Evolutionary conservation across 2,329 filamentous ascomycete genomes (phyloP).

Genomic region (Talaromyces albobiverticillius): DNA sequence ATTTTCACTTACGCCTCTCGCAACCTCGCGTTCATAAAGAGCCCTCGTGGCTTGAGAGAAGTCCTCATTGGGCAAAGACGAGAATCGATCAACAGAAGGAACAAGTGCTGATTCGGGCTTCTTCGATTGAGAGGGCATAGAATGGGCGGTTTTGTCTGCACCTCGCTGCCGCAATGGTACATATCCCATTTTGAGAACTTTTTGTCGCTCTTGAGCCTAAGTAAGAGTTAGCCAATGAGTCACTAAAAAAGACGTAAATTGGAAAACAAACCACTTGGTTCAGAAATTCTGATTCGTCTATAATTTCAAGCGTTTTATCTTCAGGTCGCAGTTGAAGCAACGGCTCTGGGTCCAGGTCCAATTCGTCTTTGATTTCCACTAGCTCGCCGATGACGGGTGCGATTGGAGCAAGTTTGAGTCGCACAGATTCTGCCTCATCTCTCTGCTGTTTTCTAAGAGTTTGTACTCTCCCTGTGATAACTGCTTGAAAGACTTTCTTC

Average conservation of each 20-base stretch:
- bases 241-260: constrained; percentile 8
- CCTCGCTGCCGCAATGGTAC: constrained; percentile 57
- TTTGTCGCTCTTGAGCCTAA: constrained; percentile 56
- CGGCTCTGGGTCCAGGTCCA: constrained; percentile 61
- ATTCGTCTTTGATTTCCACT: constrained; percentile 25
- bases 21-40: constrained; percentile 87
- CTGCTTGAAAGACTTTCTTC: constrained; percentile 71
- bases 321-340: constrained; percentile 62
- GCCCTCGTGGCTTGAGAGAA: constrained; percentile 84
- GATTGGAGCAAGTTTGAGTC: constrained; percentile 52
- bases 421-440: constrained; percentile 60
- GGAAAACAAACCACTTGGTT: constrained; percentile 48
- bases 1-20: constrained; percentile 84
- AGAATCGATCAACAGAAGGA: constrained; percentile 65
- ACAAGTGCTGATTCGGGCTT: constrained; percentile 45
- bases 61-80: constrained; percentile 68
- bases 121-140: constrained; percentile 33
- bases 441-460: constrained; percentile 65
- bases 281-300: constrained; percentile 60
- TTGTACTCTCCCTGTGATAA: constrained; percentile 67
- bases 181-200: constrained; percentile 63
- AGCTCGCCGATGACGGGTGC: constrained; percentile 41
- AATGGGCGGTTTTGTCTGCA: constrained; percentile 30
- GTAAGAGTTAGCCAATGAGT: constrained; percentile 7
- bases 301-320: constrained; percentile 59